phyloP scores from a whole-genome alignment of 2,329 filamentous ascomycete species.

The Scedosporium boydii region DNA sequence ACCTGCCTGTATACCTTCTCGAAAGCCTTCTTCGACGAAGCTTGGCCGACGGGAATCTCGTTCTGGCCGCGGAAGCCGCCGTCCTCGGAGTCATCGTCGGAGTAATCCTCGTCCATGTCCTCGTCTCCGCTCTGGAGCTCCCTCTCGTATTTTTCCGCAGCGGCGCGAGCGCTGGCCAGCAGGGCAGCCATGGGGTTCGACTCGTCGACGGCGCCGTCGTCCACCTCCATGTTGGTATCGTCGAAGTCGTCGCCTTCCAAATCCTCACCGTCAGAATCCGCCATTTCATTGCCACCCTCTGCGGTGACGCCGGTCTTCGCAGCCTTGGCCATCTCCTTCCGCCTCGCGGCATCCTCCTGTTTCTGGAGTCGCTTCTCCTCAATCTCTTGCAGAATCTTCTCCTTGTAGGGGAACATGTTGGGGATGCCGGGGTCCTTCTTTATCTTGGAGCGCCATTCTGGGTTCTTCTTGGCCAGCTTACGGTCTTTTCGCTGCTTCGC shows the following conservation, averaged over 20 bases:
- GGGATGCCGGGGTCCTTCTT: slow-evolving; percentile 99
- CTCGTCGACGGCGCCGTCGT: slow-evolving; percentile 53
- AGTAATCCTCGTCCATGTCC: slow-evolving; percentile 37
- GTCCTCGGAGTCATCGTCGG: slow-evolving; percentile 37
- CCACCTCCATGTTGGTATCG: slow-evolving; percentile 38
- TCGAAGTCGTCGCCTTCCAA: slow-evolving; percentile 41
- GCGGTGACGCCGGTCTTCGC: slow-evolving; percentile 46
- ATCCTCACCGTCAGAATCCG: slow-evolving; percentile 36
- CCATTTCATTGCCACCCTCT: slow-evolving; percentile 30
- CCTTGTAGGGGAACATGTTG: slow-evolving; percentile 96
- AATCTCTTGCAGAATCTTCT: slow-evolving; percentile 87
- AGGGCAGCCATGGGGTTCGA: slow-evolving; percentile 90
- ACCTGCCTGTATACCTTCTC: slow-evolving; percentile 96
- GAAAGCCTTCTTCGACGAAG: slow-evolving; percentile 72
- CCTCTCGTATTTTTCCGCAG: slow-evolving; percentile 65
- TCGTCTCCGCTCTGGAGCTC: slow-evolving; percentile 51
- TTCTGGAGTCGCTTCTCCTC: slow-evolving; percentile 78
- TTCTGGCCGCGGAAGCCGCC: slow-evolving; percentile 44
- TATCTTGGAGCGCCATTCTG: slow-evolving; percentile 86
- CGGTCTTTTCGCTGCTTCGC: slow-evolving; percentile 85
- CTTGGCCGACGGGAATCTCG: slow-evolving; percentile 40
- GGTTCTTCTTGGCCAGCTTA: slow-evolving; percentile 91
- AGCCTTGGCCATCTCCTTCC: slow-evolving; percentile 63
- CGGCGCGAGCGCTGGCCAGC: slow-evolving; percentile 69
- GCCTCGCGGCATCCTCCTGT: slow-evolving; percentile 64